Base-by-base conservation (phyloP, 768 basidiomycete genomes). In the Cyathus striatus region DNA sequence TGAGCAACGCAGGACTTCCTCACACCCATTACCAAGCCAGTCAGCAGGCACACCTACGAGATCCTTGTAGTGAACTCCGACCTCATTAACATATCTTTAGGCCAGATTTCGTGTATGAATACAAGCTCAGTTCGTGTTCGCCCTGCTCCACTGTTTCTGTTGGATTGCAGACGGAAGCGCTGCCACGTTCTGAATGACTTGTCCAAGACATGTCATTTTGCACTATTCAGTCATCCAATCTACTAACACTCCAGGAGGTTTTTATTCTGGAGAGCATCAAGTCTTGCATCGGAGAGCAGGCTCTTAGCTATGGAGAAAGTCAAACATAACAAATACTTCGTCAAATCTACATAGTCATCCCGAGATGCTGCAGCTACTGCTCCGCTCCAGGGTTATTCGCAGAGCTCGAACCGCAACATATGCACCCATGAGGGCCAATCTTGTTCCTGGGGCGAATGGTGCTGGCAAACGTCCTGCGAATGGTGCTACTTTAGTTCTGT, bases 111-210 rank as follows among this genome's bases (percentile, higher is more conserved):
- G 94, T 98, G 49, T 95, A 99, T 68, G 96, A 98, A 73, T 99
- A 98, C 76, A 92, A 95, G 68, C 81, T 99, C 59, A 98, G 94
- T 44, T 86, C 93, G 35, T 96, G 98, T 64, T 98, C 95, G 14
- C 73, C 98, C 13, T 98, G 98, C 63, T 96, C 96, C 47, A 96
- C 96, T 39, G 95, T 99, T 49, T 97, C 95, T 12, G 96, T 99
- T 47, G 96, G 96, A 22, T 70, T 99, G 22, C 91, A 98, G 61
- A 98, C 96, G 6, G 87, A 68, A 48, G 45, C 40, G 35, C 24
- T 43, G 30, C n/a, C 56, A 88, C 83, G 86, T 90, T 34, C 69
- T 90, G 48, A 89, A 90, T 58, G 78, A 86, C 38, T 60, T 89
- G 48, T 90, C 87, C 4, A 89, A 90, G 78, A 84, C 79, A 53